Percentiles rank a stretch among this genome's conserved stretches.
Conservation (phyloP, 768 basidiomycete genomes). For the Leccinum uliginosum region DNA sequence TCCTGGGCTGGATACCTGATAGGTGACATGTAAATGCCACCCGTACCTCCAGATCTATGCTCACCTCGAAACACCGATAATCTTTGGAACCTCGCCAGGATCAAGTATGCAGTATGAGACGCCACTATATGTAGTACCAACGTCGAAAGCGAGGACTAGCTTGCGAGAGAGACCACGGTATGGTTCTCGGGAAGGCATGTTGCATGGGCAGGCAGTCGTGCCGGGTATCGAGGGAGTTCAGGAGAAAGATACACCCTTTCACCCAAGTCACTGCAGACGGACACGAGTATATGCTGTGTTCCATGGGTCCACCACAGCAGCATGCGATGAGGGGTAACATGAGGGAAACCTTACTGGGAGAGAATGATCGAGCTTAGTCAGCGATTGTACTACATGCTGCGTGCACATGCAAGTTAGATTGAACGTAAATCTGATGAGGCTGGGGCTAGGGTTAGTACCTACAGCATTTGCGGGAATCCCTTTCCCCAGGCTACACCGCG, state of each 20-base stretch:
- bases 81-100: constrained; percentile 31
- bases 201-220: not conserved
- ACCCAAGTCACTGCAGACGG: not conserved
- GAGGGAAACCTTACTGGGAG: not conserved
- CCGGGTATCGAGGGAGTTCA: not conserved
- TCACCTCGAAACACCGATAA: constrained; percentile 27
- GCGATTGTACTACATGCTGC: not conserved
- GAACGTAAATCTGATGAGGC: not conserved
- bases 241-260: not conserved
- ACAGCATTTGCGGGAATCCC: not conserved
- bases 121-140: constrained; percentile 28
- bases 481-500: not conserved
- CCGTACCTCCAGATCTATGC: not conserved
- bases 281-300: not conserved
- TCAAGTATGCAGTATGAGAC: constrained; percentile 35
- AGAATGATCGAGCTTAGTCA: not conserved
- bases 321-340: not conserved
- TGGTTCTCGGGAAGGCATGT: constrained; percentile 26
- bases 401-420: not conserved
- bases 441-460: not conserved
- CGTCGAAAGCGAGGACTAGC: constrained; percentile 36
- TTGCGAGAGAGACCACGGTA: constrained; percentile 39
- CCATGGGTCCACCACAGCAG: not conserved
- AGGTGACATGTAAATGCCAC: not conserved
- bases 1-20: constrained; percentile 46